A percentile compares a stretch with the other conserved stretches of the same genome.
phyloP scores from a whole-genome alignment of 805 yeast species.

The Nakazawaea peltata region DNA sequence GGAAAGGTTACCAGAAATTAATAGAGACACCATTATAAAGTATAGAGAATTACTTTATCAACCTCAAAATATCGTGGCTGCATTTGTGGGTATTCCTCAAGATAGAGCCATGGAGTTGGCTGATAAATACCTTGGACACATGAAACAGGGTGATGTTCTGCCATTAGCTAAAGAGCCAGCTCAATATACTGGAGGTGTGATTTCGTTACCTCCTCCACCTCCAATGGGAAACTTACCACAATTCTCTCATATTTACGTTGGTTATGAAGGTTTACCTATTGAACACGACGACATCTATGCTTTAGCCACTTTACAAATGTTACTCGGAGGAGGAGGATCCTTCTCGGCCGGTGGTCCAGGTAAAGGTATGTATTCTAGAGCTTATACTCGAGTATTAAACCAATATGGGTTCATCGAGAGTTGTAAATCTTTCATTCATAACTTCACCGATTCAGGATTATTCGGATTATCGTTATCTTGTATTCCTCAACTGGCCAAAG shows the following conservation, averaged over 20 bases:
- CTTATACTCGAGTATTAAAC: conserved; percentile 85
- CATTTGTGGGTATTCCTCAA: conserved; percentile 80
- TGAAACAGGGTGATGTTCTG: conserved; percentile 28
- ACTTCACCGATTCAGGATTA: conserved; percentile 83
- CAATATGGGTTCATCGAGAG: conserved; percentile 88
- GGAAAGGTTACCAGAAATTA: conserved; percentile 52
- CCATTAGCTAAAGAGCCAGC: conserved; percentile 26
- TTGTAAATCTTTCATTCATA: conserved; percentile 81
- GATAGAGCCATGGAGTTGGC: conserved; percentile 60
- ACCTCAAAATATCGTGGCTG: conserved; percentile 78
- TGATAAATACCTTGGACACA: conserved; percentile 53
- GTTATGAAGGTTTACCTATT: conserved; percentile 81
- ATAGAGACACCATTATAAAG: conserved; percentile 38
- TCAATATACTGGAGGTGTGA: conserved; percentile 52
- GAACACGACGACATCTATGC: conserved; percentile 85
- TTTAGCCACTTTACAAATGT: conserved; percentile 79
- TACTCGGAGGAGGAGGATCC: conserved; percentile 95
- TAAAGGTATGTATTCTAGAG: conserved; percentile 94
- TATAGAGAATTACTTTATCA: conserved; percentile 63
- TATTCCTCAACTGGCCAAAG: conserved; percentile 78
- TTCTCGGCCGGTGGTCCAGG: conserved; percentile 99
- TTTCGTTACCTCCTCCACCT: conserved; percentile 41
- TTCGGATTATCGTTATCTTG: conserved; percentile 86
- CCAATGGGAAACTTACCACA: conserved; percentile 68
- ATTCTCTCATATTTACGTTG: conserved; percentile 77